phyloP scores from a whole-genome alignment of 345 rosid genomes.

The Lenwebbia sp. region DNA sequence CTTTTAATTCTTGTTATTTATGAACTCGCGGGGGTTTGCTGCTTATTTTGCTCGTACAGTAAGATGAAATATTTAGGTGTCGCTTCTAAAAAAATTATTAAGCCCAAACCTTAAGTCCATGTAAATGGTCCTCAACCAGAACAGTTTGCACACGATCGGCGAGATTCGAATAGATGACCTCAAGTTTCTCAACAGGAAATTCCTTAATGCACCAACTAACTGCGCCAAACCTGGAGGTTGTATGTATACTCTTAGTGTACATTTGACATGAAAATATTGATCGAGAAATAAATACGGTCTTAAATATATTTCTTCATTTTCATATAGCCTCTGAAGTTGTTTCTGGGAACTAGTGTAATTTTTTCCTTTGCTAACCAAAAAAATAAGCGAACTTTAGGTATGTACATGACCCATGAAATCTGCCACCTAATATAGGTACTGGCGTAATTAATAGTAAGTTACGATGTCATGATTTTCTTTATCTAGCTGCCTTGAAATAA shows the following conservation, averaged over 20 bases:
- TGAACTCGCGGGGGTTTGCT: not conserved
- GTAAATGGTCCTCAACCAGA: rapidly evolving
- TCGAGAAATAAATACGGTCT: not conserved
- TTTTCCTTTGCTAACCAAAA: not conserved
- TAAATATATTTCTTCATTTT: not conserved
- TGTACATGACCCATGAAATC: not conserved
- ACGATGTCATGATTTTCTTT: not conserved
- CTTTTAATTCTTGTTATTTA: not conserved
- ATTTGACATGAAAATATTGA: not conserved
- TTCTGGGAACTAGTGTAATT: not conserved
- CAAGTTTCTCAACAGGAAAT: rapidly evolving
- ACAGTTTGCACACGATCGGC: not conserved
- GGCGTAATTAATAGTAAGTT: not conserved
- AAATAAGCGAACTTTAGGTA: not conserved
- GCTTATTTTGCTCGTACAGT: not conserved
- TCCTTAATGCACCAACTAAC: no score
- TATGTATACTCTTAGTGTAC: not conserved
- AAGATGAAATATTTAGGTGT: no score
- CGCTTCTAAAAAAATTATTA: not conserved
- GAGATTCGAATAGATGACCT: rapidly evolving
- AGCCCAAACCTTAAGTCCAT: rapidly evolving
- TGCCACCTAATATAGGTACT: not conserved
- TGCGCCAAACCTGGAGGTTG: not conserved
- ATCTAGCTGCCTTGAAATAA: not conserved
- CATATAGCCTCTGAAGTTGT: not conserved